Base-by-base conservation (phyloP, 2,329 filamentous ascomycete genomes). In the Talaromyces sp. region DNA sequence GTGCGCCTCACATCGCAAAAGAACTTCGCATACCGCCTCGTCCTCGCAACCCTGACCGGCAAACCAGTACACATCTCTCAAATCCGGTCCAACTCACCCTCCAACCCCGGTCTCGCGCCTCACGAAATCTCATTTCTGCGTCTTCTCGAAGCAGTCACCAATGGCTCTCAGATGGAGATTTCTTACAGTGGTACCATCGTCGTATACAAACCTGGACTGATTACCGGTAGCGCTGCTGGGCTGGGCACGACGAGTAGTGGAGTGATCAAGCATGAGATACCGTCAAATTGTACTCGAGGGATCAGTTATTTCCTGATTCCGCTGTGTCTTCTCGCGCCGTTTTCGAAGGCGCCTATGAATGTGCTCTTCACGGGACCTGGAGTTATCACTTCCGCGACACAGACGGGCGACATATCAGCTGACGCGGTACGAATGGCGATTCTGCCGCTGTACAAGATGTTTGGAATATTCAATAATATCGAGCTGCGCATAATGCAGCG, bases 121-220 rank as follows among this genome's bases (percentile, higher is more conserved):
- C 90, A 97, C 81, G 95, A 99, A 80, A 89, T 98, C 73, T 98
- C 95, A 56, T 94, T 99, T 78, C 86, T 99, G 37, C 93, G 95
- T 65, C 90, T 99, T 19, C 89, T 99, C 74, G 95, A 98, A 78
- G 86, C 92, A 70, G 85, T 99, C 72, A 99, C 95, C 74, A 99
- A 99, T 83, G 95, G 95, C 80, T 91, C 91, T 65, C 89, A 90
- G 64, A 92, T 98, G 81, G 93, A 97, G 74, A 97, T 99, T 71
- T 97, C 93, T 11, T 95, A 96, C 81, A 97, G 93, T 1, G 95
- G 95, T 75, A 98, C 95, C 0, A 93, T 92, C 1, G 86, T 99
- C 64, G 89, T 93, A 43, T 99, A 96, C 80, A 90, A 91, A 69
- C 95, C 95, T 0, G 95, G 95, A 41, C 83, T 99, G 47, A 96